A percentile compares a stretch with the other conserved stretches of the same genome.
phyloP scores from a whole-genome alignment of 371 early-diverging fungal genomes.

The Caulochytrium protostelioides region DNA sequence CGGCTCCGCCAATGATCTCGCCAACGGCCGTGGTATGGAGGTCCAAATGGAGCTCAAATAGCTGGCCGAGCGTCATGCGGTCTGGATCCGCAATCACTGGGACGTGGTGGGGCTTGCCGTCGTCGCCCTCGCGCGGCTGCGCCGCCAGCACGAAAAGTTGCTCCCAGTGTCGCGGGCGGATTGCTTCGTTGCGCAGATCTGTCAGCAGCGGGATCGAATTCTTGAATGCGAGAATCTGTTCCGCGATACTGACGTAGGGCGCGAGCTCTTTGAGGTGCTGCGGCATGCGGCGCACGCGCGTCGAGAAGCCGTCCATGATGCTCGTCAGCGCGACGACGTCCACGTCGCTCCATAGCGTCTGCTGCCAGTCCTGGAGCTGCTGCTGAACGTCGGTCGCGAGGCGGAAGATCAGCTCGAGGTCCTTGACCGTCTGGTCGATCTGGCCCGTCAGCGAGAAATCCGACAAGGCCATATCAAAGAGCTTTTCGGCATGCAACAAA shows the following conservation, averaged over 20 bases:
- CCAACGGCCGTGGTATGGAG: conserved; percentile 28
- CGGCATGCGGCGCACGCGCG: conserved; percentile 22
- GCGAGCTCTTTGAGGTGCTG: conserved; percentile 29
- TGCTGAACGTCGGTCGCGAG: conserved; percentile 28
- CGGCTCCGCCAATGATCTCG: conserved; percentile 33
- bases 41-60: conserved; percentile 30
- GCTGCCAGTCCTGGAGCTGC: conserved; percentile 25
- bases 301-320: conserved; percentile 22
- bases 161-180: conserved; percentile 35
- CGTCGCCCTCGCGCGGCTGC: too few species aligned
- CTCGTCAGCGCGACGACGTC: conserved; percentile 28
- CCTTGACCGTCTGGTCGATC: conserved; percentile 24
- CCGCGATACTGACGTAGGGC: conserved; percentile 35
- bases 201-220: conserved; percentile 31
- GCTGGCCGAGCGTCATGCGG: conserved; percentile 29
- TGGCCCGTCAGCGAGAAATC: conserved; percentile 31
- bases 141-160: conserved; percentile 30
- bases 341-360: conserved; percentile 29
- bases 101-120: conserved; percentile 31
- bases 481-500: conserved; percentile 29
- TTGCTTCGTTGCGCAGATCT: conserved; percentile 32
- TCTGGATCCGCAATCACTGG: too few species aligned
- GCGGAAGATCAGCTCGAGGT: conserved; percentile 26
- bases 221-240: conserved; percentile 29
- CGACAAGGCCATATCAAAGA: conserved; percentile 28